Conservation (phyloP, 2,329 filamentous ascomycete species). For the Juglanconis oblonga region DNA sequence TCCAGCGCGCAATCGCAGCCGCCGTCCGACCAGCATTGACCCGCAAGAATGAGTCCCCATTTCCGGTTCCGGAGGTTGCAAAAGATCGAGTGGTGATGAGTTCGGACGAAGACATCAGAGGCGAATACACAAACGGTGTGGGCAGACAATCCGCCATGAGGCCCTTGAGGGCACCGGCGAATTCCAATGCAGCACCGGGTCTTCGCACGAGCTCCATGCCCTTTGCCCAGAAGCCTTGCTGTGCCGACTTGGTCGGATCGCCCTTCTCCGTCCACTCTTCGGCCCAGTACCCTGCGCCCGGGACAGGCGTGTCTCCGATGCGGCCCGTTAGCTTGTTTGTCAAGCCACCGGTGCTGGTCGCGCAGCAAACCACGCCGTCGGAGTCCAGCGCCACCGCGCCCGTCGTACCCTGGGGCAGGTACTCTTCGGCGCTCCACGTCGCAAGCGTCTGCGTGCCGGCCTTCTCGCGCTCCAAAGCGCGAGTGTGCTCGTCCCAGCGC, state of each 20-base stretch:
- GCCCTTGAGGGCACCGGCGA: conserved; percentile 42
- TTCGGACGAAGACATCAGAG: conserved; percentile 19
- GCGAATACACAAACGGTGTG: conserved; percentile 39
- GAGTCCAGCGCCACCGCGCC: conserved; percentile 78
- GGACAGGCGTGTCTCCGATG: conserved; percentile 80
- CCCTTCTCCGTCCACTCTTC: conserved; percentile 69
- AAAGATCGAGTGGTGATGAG: conserved; percentile 40
- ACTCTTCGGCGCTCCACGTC: conserved; percentile 60
- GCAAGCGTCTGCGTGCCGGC: conserved; percentile 33
- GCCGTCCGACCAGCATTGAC: conserved; percentile 68
- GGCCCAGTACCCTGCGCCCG: conserved; percentile 87
- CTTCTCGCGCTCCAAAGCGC: conserved; percentile 48
- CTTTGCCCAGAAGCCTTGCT: conserved; percentile 14
- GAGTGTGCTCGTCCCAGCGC: conserved; percentile 67
- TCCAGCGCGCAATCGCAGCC: conserved; percentile 69
- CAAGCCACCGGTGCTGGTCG: conserved; percentile 70
- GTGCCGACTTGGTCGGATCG: conserved; percentile 26
- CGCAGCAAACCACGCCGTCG: conserved; percentile 69
- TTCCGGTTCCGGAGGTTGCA: conserved; percentile 76
- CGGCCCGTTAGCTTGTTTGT: conserved; percentile 87
- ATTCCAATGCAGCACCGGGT: conserved; percentile 32
- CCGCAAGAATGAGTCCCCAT: conserved; percentile 84
- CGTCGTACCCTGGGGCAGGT: conserved; percentile 79
- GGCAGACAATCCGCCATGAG: conserved; percentile 61
- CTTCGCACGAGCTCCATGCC: conserved; percentile 1